Percentiles rank a stretch among this genome's conserved stretches.
Evolutionary conservation across 2,329 filamentous ascomycete genomes (phyloP).

Genomic region (Colletotrichum truncatum): DNA sequence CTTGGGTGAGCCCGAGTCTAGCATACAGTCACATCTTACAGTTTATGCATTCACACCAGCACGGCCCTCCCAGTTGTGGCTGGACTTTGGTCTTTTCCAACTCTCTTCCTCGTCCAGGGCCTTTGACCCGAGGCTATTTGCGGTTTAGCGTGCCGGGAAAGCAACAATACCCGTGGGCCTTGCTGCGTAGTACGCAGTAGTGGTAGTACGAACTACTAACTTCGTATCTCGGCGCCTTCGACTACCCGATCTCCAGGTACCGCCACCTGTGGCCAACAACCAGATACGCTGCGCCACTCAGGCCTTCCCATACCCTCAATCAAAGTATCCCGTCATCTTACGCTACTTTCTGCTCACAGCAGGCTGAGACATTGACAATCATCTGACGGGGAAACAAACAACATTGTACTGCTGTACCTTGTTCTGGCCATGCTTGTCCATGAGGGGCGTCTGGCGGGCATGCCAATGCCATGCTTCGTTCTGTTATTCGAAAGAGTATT

Average conservation of each 20-base stretch:
- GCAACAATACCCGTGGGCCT: background rate
- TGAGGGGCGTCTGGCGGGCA: no score
- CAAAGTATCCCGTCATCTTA: background rate
- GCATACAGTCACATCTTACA: background rate
- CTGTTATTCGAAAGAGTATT: background rate
- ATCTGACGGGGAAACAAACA: conserved; percentile 15
- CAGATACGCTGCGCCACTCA: background rate
- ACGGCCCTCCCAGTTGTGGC: conserved; percentile 17
- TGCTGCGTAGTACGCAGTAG: background rate
- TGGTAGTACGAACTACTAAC: background rate
- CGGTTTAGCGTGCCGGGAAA: conserved; percentile 4
- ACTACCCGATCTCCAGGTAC: conserved; percentile 5
- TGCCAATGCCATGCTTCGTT: background rate
- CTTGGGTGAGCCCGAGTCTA: background rate
- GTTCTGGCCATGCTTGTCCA: background rate
- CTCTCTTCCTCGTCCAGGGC: background rate
- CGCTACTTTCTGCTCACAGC: background rate
- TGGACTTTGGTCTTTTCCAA: background rate
- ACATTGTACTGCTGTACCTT: background rate
- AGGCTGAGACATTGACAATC: conserved; percentile 22
- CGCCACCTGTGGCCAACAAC: background rate
- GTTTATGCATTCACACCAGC: conserved; percentile 6
- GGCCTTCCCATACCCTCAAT: background rate
- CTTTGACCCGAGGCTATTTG: background rate
- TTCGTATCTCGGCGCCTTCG: background rate